phyloP scores from a whole-genome alignment of 2,329 filamentous ascomycete species.

The Pyrenochaeta sp. region DNA sequence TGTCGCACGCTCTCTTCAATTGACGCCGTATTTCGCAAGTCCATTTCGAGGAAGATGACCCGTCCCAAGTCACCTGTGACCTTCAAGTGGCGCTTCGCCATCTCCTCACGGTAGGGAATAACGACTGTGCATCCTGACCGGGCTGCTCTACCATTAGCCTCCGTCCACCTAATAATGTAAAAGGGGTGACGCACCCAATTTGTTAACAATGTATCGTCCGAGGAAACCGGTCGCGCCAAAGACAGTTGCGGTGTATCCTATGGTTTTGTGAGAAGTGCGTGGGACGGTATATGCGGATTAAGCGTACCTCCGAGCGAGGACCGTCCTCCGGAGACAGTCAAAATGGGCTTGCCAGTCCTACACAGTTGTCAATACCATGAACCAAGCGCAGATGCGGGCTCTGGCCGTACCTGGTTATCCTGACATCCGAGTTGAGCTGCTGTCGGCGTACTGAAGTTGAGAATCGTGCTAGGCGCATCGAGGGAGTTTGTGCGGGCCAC shows the following conservation, averaged over 20 bases:
- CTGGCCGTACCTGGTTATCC: slow-evolving; percentile 73
- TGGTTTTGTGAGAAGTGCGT: slow-evolving; percentile 41
- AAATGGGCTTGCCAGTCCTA: slow-evolving; percentile 91
- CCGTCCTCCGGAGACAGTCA: slow-evolving; percentile 87
- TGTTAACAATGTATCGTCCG: slow-evolving; percentile 96
- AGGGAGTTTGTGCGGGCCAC: slow-evolving; percentile 41
- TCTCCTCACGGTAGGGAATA: slow-evolving; percentile 93
- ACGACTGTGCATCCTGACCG: slow-evolving; percentile 94
- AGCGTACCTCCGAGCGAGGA: slow-evolving; percentile 82
- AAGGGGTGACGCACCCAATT: slow-evolving; percentile 70
- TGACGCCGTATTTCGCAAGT: slow-evolving; percentile 90
- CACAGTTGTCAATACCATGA: slow-evolving; percentile 15
- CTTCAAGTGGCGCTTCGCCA: slow-evolving; percentile 96
- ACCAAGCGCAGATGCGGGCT: not conserved
- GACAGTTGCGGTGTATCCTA: slow-evolving; percentile 94
- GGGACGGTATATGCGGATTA: slow-evolving; percentile 12
- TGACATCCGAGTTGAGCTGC: slow-evolving; percentile 73
- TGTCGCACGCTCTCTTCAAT: slow-evolving; percentile 97
- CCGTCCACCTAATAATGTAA: not conserved
- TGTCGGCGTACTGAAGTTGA: slow-evolving; percentile 38
- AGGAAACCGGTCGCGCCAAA: slow-evolving; percentile 97
- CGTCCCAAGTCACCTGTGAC: slow-evolving; percentile 92
- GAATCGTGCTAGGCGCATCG: slow-evolving; percentile 35
- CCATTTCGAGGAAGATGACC: slow-evolving; percentile 91
- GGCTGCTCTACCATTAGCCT: slow-evolving; percentile 62